phyloP scores from a whole-genome alignment of 2,329 filamentous ascomycete species.

The Talaromyces sp. region DNA sequence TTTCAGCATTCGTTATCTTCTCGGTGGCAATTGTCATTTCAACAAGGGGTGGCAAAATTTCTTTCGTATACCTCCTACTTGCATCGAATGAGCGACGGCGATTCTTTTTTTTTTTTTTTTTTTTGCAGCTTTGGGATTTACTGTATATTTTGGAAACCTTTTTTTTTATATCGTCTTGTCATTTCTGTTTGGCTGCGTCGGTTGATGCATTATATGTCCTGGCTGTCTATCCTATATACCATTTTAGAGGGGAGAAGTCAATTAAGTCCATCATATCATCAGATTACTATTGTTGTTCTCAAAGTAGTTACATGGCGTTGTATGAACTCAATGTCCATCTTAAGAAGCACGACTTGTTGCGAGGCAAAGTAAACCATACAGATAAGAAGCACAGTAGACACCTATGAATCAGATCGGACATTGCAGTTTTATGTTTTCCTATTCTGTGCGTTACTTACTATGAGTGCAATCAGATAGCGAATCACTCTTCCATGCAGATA shows the following conservation, averaged over 20 bases:
- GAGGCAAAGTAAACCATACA: too few relatives aligned
- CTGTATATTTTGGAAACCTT: neutral
- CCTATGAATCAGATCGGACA: neutral
- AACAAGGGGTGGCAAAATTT: neutral
- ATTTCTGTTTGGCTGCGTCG: neutral
- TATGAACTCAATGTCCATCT: neutral
- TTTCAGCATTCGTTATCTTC: neutral
- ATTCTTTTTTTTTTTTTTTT: neutral
- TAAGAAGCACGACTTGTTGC: too few relatives aligned
- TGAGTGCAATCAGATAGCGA: neutral
- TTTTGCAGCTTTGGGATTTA: neutral
- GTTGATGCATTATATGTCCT: neutral
- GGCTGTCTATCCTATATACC: neutral
- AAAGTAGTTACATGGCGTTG: neutral
- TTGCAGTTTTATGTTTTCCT: neutral
- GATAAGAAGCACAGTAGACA: neutral
- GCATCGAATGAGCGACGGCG: conserved; percentile 8
- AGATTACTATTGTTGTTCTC: neutral
- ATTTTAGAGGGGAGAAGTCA: conserved; percentile 3
- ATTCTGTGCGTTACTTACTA: neutral
- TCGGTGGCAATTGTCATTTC: neutral
- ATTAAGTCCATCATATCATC: neutral
- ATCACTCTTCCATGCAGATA: neutral
- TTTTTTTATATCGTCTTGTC: conserved; percentile 4
- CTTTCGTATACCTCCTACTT: neutral